These are phyloP conservation scores for Notholithocarpus densiflorus DNA, from an alignment of 306 rosid species.

Conservation along the genomic window DNA sequence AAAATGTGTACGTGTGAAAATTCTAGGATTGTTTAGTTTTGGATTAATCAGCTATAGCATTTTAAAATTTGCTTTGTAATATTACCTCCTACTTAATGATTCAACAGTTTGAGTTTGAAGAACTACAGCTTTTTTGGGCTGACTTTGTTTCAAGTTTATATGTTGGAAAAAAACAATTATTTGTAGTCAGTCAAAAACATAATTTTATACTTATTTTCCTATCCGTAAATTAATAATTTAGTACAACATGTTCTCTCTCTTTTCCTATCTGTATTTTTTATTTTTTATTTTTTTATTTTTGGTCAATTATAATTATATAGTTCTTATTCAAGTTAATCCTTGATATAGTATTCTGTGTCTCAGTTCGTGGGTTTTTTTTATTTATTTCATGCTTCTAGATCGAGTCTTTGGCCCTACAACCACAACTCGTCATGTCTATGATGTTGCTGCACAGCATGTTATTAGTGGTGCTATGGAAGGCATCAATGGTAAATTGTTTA, in stretches of 20 bases:
- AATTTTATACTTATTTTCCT: background rate
- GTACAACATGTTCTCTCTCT: background rate
- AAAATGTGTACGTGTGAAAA: background rate
- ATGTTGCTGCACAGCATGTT: slow-evolving; percentile 92
- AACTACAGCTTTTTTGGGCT: background rate
- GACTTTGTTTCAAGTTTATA: background rate
- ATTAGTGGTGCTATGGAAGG: slow-evolving; percentile 96
- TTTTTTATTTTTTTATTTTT: slow-evolving; percentile 1
- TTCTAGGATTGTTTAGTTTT: background rate
- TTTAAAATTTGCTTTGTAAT: background rate
- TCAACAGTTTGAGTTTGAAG: background rate
- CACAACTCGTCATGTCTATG: slow-evolving; percentile 96
- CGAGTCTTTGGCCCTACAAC: slow-evolving; percentile 97
- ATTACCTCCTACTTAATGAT: background rate
- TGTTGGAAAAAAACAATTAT: background rate
- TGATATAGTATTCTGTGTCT: background rate
- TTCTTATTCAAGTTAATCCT: background rate
- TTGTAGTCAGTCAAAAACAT: background rate
- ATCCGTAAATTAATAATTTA: background rate
- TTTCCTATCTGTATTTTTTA: background rate
- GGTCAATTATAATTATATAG: too few species aligned
- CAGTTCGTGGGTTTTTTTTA: slow-evolving; percentile 2
- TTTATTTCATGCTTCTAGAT: slow-evolving; percentile 47
- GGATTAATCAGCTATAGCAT: background rate
- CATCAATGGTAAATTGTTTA: slow-evolving; percentile 66